Conservation (phyloP, 495 filamentous ascomycete species). For the Aspergillus diversus region DNA sequence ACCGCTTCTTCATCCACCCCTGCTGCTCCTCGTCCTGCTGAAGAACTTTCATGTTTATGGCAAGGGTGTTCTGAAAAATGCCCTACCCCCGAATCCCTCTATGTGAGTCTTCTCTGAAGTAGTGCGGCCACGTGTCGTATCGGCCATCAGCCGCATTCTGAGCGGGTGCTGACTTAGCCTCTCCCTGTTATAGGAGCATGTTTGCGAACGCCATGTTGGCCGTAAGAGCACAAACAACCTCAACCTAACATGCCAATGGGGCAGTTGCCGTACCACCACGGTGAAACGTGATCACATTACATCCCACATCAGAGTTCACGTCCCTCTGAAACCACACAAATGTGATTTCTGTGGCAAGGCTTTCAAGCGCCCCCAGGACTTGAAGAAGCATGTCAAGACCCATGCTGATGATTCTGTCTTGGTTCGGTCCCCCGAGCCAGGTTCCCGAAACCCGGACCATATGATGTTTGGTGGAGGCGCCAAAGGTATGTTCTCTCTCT, state of each 20-base stretch:
- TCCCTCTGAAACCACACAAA: slow-evolving; percentile 97
- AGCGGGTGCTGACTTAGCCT: slow-evolving; percentile 18
- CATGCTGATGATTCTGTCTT: slow-evolving; percentile 97
- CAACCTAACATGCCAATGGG: slow-evolving; percentile 97
- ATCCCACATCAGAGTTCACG: slow-evolving; percentile 97
- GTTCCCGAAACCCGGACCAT: slow-evolving; percentile 47
- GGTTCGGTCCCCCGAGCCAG: slow-evolving; percentile 72
- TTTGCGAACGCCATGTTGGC: slow-evolving; percentile 97
- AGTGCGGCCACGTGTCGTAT: slow-evolving; percentile 17
- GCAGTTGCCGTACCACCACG: slow-evolving; percentile 90
- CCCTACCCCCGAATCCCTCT: slow-evolving; percentile 78
- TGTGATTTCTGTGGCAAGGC: slow-evolving; percentile 98
- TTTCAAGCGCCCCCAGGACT: slow-evolving; percentile 98
- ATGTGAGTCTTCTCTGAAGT: slow-evolving; percentile 64
- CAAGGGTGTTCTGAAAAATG: slow-evolving; percentile 81
- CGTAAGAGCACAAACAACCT: slow-evolving; percentile 99
- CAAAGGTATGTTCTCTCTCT: slow-evolving; percentile 35
- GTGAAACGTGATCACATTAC: slow-evolving; percentile 99
- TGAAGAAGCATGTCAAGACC: slow-evolving; percentile 99
- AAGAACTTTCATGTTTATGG: slow-evolving; percentile 85
- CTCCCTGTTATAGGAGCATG: slow-evolving; percentile 72
- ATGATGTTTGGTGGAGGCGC: slow-evolving; percentile 56
- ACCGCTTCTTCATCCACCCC: slow-evolving; percentile 12
- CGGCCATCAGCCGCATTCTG: background rate
- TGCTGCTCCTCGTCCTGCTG: slow-evolving; percentile 33